Conservation (phyloP, 306 rosid genomes). For the Gleditsia sinensis region DNA sequence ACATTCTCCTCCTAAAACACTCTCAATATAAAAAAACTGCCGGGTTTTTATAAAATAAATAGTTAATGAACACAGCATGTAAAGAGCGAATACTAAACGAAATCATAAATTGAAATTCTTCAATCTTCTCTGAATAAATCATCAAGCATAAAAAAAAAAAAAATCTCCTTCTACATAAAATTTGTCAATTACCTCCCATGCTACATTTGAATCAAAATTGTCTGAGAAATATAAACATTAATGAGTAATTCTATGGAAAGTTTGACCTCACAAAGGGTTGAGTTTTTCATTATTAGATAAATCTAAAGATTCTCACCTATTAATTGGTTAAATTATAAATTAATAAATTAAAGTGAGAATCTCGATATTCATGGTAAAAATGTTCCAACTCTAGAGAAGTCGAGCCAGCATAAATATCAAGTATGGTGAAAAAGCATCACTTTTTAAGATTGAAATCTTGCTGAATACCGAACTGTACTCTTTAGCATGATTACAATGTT, state of each 20-base stretch:
- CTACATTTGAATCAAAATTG: not conserved
- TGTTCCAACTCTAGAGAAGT: too few species aligned
- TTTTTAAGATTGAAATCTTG: not conserved
- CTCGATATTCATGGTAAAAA: too few species aligned
- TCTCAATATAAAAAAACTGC: not conserved
- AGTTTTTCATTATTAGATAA: too few species aligned
- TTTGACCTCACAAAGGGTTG: not conserved
- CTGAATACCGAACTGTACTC: too few species aligned
- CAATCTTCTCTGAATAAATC: not conserved
- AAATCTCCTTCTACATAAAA: not conserved
- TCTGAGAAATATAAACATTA: not conserved
- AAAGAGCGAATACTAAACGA: not conserved
- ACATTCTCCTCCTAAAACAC: not conserved
- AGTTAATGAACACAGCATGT: not conserved
- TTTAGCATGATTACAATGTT: too few species aligned
- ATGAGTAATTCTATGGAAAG: not conserved
- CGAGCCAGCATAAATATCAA: not conserved
- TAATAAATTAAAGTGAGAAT: too few species aligned
- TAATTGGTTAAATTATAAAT: too few species aligned
- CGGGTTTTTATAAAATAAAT: not conserved
- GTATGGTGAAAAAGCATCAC: not conserved
- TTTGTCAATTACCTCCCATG: not conserved
- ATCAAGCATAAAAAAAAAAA: not conserved
- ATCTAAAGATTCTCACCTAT: not conserved
- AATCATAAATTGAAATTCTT: not conserved